Evolutionary conservation across 306 rosid species (phyloP), one percentile per base, ranked within the genome.

Genomic region (Benincasa hispida): DNA sequence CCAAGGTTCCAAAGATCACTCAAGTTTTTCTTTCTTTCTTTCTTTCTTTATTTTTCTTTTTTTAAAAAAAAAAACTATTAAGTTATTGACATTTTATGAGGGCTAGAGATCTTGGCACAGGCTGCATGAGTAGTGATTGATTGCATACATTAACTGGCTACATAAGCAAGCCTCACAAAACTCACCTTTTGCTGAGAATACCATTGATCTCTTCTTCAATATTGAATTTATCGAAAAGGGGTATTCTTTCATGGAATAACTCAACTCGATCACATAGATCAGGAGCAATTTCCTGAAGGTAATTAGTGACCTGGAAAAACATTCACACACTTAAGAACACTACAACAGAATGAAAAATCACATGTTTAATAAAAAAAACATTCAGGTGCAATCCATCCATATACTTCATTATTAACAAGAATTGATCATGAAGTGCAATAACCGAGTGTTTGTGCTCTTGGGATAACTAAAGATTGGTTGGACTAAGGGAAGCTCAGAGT

Each of bases 201-300:
- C 80, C 89, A 77, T 90, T 88, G 83, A 92, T 88, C 87, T 92
- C 99, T 50, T 88, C 97, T 86, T 94, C 99, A 74, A 94, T 86
- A 81, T 92, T 87, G 78, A 85, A 94, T 84, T 87, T 88, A 84
- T 91, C 96, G 15, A 94, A 94, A 81, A 94, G 96, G 34, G 99
- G 97, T 80, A 85, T 80, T 77, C 86, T 87, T 87, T 84, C 91
- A 56, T 88, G 79, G 74, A 85, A 82, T 60, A 92, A 85, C 81
- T 92, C 97, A 68, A 94, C 95, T 72, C 93, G 90, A 80, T 90
- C 96, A 82, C 95, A 94, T 45, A 94, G 97, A 84, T 90, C 87
- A 55, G 99, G 97, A 51, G 99, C 96, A 73, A 94, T 94, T 24
- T 94, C 99, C 90, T 92, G 99, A 77, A 94, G 99, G 89, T 94